Conservation (phyloP, 2,329 filamentous ascomycete species). For the Colletotrichum spinosum region DNA sequence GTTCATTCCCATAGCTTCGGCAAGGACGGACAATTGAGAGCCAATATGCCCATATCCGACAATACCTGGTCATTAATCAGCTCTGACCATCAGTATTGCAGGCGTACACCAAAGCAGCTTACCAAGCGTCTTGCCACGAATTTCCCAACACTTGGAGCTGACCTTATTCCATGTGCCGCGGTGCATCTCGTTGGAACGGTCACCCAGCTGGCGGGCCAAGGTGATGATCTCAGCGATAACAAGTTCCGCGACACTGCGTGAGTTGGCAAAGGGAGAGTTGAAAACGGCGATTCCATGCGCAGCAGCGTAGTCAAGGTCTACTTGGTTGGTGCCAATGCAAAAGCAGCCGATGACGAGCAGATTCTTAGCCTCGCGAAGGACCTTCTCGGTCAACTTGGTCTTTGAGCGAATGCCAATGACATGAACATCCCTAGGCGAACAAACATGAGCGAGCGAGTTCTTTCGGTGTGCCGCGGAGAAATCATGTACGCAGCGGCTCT, state of each 20-base stretch:
- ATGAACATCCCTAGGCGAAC: conserved; percentile 80
- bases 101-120: conserved; percentile 41
- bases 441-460: conserved; percentile 32
- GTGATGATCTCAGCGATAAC: conserved; percentile 94
- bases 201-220: conserved; percentile 90
- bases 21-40: conserved; percentile 92
- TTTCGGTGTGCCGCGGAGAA: neutral
- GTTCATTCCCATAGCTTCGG: conserved; percentile 97
- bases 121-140: conserved; percentile 96
- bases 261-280: conserved; percentile 99
- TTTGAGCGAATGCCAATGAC: conserved; percentile 99
- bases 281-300: conserved; percentile 93
- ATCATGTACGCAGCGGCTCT: neutral
- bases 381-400: conserved; percentile 89
- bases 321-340: conserved; percentile 98
- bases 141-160: conserved; percentile 96
- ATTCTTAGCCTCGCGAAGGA: conserved; percentile 91
- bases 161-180: conserved; percentile 98
- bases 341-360: conserved; percentile 97
- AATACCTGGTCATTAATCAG: conserved; percentile 69
- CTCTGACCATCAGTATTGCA: conserved; percentile 1
- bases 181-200: conserved; percentile 95
- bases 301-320: conserved; percentile 86
- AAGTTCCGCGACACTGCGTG: conserved; percentile 93
- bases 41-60: conserved; percentile 98